Evolutionary conservation across 2,329 filamentous ascomycete genomes (phyloP).

Genomic region (Fusarium fujikuroi): DNA sequence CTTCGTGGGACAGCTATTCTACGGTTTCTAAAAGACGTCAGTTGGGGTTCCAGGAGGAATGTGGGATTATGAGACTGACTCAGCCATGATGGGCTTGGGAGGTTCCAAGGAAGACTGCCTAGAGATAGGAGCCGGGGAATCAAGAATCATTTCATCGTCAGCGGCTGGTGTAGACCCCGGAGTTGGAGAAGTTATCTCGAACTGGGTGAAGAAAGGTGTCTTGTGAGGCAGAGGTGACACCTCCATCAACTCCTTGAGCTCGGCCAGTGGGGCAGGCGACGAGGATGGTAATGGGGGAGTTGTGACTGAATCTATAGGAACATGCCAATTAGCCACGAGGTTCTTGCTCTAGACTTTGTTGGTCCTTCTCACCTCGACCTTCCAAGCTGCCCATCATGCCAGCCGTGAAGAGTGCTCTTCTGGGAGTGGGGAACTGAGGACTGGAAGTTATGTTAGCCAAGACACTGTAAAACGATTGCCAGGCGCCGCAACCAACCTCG

Average conservation of each 20-base stretch:
- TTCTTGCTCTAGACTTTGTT: not conserved
- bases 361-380: constrained; percentile 48
- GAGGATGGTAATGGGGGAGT: constrained; percentile 87
- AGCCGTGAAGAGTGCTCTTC: constrained; percentile 55
- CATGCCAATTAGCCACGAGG: constrained; percentile 39
- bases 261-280: constrained; percentile 76
- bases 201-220: constrained; percentile 71
- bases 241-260: constrained; percentile 95
- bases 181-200: constrained; percentile 78
- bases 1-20: constrained; percentile 76
- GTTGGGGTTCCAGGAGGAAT: constrained; percentile 28
- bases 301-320: constrained; percentile 73
- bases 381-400: constrained; percentile 52
- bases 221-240: constrained; percentile 95
- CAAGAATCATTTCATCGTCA: constrained; percentile 63
- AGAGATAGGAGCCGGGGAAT: constrained; percentile 64
- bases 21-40: constrained; percentile 59
- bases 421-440: constrained; percentile 55
- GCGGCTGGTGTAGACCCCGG: constrained; percentile 63
- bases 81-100: constrained; percentile 59
- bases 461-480: constrained; percentile 1
- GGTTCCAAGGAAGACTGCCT: constrained; percentile 61
- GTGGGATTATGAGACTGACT: constrained; percentile 58
- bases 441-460: constrained; percentile 44
- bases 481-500: constrained; percentile 72